Conservation (phyloP, 2,329 filamentous ascomycete species). For the Graphilbum fragrans region DNA sequence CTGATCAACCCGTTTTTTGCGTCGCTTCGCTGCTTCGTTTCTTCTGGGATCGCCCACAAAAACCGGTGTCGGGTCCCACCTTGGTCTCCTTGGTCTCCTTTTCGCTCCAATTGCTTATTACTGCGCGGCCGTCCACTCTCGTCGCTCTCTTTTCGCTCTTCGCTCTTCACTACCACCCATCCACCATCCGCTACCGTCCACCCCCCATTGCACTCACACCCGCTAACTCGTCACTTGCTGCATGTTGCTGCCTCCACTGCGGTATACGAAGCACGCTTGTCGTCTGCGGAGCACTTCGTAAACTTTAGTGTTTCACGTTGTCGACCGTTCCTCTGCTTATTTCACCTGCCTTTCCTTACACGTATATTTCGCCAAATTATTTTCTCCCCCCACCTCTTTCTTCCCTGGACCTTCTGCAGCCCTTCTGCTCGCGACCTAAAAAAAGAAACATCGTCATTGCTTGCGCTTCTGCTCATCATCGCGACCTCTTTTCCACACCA, state of each 20-base stretch:
- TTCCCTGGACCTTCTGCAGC: not conserved
- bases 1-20: too few species aligned
- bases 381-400: constrained; percentile 3
- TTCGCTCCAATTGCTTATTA: not conserved
- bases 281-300: not conserved
- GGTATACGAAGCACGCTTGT: not conserved
- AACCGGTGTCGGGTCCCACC: not conserved
- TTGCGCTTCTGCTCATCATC: not conserved
- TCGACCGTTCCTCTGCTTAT: not conserved
- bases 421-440: not conserved
- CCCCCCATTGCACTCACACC: too few species aligned
- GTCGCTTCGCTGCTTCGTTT: too few species aligned
- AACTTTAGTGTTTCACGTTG: constrained; percentile 1
- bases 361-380: not conserved
- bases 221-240: not conserved
- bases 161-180: not conserved
- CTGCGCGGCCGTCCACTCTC: not conserved
- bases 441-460: not conserved
- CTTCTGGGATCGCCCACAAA: too few species aligned
- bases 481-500: not conserved
- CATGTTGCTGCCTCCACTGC: not conserved
- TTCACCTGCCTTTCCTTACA: not conserved
- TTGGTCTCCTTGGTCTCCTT: not conserved
- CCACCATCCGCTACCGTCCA: too few species aligned
- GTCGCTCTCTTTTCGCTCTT: not conserved